phyloP scores from a whole-genome alignment of 2,329 filamentous ascomycete genomes.

The Xylaria polymorpha region DNA sequence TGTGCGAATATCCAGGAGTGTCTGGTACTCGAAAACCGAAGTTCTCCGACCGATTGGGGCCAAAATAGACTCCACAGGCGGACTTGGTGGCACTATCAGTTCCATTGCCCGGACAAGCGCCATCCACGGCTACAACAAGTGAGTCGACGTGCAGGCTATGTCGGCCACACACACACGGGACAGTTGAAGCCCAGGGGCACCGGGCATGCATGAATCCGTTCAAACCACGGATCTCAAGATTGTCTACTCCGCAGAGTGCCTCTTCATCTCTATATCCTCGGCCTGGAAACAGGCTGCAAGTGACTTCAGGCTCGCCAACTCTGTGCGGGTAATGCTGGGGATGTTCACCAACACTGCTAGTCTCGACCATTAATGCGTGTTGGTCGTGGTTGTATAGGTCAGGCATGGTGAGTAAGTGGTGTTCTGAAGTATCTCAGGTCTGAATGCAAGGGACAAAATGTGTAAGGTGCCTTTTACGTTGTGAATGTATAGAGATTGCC shows the following conservation, averaged over 20 bases:
- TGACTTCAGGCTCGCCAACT: neutral
- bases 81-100: conserved; percentile 15
- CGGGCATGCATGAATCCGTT: conserved; percentile 10
- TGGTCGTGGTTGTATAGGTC: neutral
- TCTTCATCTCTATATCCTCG: neutral
- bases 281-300: neutral
- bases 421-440: neutral
- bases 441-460: neutral
- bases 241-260: conserved; percentile 4
- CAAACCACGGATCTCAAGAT: conserved; percentile 14
- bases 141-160: conserved; percentile 34
- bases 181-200: conserved; percentile 17
- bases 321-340: neutral
- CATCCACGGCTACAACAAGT: conserved; percentile 34
- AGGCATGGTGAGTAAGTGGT: neutral
- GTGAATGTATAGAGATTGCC: neutral
- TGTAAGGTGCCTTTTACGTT: neutral
- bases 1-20: conserved; percentile 17
- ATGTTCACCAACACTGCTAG: neutral
- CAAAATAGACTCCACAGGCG: conserved; percentile 28
- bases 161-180: conserved; percentile 24
- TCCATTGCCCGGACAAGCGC: conserved; percentile 35
- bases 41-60: neutral
- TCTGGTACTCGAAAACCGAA: conserved; percentile 12
- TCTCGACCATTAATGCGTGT: neutral